Conservation (phyloP, 345 rosid species). For the Fremontodendron californicum region DNA sequence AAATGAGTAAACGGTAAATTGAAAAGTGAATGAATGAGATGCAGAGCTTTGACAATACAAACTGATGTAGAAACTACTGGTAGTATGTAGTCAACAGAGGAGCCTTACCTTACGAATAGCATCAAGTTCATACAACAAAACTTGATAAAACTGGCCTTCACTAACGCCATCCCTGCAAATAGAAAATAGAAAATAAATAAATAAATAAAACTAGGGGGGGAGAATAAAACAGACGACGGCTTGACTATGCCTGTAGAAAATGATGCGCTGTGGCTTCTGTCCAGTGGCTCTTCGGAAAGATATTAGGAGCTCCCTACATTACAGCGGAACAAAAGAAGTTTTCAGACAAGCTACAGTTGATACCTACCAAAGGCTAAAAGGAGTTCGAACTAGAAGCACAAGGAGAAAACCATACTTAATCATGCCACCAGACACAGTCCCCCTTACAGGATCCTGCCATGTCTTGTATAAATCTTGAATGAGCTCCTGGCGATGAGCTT, state of each 20-base stretch:
- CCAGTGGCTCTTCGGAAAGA: constrained; percentile 96
- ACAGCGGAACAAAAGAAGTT: neutral
- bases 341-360: neutral
- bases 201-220: neutral
- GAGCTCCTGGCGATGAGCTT: constrained; percentile 98
- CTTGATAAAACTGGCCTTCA: constrained; percentile 98
- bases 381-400: neutral
- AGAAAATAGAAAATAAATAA: too few relatives aligned
- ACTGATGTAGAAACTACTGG: neutral
- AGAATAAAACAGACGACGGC: neutral
- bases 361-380: neutral
- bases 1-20: neutral
- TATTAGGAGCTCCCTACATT: constrained; percentile 76
- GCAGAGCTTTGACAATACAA: neutral
- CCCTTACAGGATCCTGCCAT: constrained; percentile 94
- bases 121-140: constrained; percentile 89
- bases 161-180: constrained; percentile 87
- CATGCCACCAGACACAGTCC: constrained; percentile 94
- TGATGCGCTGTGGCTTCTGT: constrained; percentile 87
- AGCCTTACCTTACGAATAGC: constrained; percentile 86
- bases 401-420: constrained; percentile 56
- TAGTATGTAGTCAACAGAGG: neutral
- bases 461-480: constrained; percentile 91
- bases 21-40: neutral
- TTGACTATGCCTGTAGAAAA: constrained; percentile 73